Evolutionary conservation across 768 basidiomycete genomes (phyloP), one percentile per base, ranked within the genome.

Genomic region (Mycena epipterygia): DNA sequence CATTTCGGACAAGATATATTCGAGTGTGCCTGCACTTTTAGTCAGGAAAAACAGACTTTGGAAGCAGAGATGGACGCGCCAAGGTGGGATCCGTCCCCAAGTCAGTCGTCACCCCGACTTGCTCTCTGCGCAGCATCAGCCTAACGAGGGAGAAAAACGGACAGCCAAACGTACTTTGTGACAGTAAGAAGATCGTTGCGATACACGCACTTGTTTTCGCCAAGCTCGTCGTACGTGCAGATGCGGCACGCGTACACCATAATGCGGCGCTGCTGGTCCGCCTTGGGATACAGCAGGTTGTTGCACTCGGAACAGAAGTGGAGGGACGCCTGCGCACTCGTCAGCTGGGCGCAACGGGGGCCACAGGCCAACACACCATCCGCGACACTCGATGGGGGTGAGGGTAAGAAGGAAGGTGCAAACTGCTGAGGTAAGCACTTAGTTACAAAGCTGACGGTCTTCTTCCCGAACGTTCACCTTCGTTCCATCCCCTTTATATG

Each of bases 241-340:
- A 97, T 98, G 57, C 96, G 89, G 79, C 97, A 98, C 2, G 92
- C 92, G 74, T 96, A 97, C 48, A 96, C 89, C 89, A 98, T 92
- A 63, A 93, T 89, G 52, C 93, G 88, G 53, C 96, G 91, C 70
- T 91, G 87, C 64, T 90, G 90, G 81, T 98, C 97, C 48, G 95
- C 96, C 83, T 96, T 92, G 25, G 96, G 96, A 80, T 97, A 97
- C 60, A 98, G 87, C 32, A 98, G 88, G 79, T 98, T 97, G 84
- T 97, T 96, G 86, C 96, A 97, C 86, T 97, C 96, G 42, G 90
- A 91, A n/a, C 32, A 55, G 33, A 35, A 55, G 33, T 55, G 33
- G 3, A 55, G 32, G 13, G 53, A 55, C 33, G 32, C 53, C 53
- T 35, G 14, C 12, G 5, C n/a, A 55, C 33, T 21, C 21, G 33